Conservation (phyloP, 1,284 basidiomycete genomes). For the Trichosporon sp. region DNA sequence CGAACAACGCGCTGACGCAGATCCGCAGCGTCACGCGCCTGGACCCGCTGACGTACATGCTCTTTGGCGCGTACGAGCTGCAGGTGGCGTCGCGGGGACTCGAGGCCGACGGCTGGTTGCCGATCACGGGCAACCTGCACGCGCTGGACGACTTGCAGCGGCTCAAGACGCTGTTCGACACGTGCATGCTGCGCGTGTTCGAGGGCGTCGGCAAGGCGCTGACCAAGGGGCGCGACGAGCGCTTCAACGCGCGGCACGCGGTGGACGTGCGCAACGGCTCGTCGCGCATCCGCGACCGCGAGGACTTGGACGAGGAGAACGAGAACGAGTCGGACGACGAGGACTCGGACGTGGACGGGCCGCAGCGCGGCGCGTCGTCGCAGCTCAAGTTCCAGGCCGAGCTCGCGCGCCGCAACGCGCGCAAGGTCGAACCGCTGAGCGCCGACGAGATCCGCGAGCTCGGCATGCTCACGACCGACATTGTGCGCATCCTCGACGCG, state of each 20-base stretch:
- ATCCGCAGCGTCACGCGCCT: conserved; percentile 78
- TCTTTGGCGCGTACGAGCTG: conserved; percentile 84
- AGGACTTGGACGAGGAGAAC: conserved; percentile 43
- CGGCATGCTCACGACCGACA: conserved; percentile 65
- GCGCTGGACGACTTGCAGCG: conserved; percentile 77
- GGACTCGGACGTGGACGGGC: conserved; percentile 53
- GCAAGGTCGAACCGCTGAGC: conserved; percentile 54
- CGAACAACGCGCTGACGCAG: conserved; percentile 35
- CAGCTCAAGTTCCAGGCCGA: conserved; percentile 14
- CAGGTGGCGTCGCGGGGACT: conserved; percentile 64
- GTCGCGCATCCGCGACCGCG: conserved; percentile 25
- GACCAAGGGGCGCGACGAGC: conserved; percentile 29
- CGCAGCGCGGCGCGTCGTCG: background rate
- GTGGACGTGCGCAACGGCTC: conserved; percentile 21
- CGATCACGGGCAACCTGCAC: conserved; percentile 71
- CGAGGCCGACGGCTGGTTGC: conserved; percentile 87
- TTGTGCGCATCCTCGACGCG: conserved; percentile 61
- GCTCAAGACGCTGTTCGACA: conserved; percentile 77
- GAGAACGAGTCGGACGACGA: conserved; percentile 59
- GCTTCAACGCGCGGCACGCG: conserved; percentile 22
- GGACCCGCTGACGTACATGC: conserved; percentile 84
- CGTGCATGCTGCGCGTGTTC: conserved; percentile 83
- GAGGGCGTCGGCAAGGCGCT: conserved; percentile 65
- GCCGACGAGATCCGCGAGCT: conserved; percentile 66
- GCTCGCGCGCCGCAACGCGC: conserved; percentile 12